phyloP scores from a whole-genome alignment of 768 basidiomycete genomes.

The Lentinula sp. region DNA sequence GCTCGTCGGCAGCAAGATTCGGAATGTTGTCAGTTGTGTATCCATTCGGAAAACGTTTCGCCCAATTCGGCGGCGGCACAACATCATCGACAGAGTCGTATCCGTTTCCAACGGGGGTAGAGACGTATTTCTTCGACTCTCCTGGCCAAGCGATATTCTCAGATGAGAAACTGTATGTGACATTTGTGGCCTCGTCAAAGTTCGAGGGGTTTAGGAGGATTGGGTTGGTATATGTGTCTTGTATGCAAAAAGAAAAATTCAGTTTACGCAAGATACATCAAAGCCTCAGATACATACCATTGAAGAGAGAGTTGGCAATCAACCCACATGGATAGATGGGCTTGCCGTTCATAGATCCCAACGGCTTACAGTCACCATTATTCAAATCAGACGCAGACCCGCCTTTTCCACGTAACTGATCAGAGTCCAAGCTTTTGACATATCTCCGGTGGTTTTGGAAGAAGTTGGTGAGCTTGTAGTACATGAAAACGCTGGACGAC shows the following conservation, averaged over 20 bases:
- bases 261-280: background rate
- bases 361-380: slow-evolving; percentile 82
- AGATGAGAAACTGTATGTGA: slow-evolving; percentile 68
- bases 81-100: slow-evolving; percentile 61
- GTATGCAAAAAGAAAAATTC: background rate
- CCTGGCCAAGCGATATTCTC: slow-evolving; percentile 93
- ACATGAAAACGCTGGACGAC: slow-evolving; percentile 72
- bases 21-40: slow-evolving; percentile 69
- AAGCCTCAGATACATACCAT: slow-evolving; percentile 47
- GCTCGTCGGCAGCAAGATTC: slow-evolving; percentile 72
- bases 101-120: slow-evolving; percentile 37
- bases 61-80: slow-evolving; percentile 94
- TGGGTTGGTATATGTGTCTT: slow-evolving; percentile 78
- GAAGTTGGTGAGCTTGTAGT: slow-evolving; percentile 96
- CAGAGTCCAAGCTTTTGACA: slow-evolving; percentile 81
- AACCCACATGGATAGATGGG: slow-evolving; percentile 92
- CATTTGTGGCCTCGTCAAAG: slow-evolving; percentile 31
- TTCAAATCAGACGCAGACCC: slow-evolving; percentile 45
- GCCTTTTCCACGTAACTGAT: slow-evolving; percentile 77
- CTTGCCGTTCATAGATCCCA: slow-evolving; percentile 49
- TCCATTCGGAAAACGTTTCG: slow-evolving; percentile 57
- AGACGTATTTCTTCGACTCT: slow-evolving; percentile 84
- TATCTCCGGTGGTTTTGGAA: slow-evolving; percentile 99
- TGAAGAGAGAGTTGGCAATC: slow-evolving; percentile 96
- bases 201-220: slow-evolving; percentile 44